A percentile compares a stretch with the other conserved stretches of the same genome.
phyloP scores from a whole-genome alignment of 2,329 filamentous ascomycete genomes.

The Fusarium chuoi region DNA sequence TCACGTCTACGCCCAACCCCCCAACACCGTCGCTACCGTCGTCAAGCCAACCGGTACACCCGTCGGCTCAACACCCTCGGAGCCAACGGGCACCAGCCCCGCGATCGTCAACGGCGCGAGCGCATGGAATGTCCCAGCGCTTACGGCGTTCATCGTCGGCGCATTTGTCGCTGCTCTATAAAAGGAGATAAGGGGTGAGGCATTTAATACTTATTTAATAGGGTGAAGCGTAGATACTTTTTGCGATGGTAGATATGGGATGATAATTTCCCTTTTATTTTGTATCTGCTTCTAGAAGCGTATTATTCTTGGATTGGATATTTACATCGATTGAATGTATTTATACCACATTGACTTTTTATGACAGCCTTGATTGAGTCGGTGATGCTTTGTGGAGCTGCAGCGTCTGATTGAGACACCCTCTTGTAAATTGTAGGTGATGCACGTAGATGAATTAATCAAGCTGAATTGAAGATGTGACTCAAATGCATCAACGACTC shows the following conservation, averaged over 20 bases:
- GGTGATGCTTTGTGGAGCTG: neutral
- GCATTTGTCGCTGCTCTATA: slow-evolving; percentile 28
- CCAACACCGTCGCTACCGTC: slow-evolving; percentile 26
- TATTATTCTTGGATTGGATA: slow-evolving; percentile 6
- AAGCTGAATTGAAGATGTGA: neutral
- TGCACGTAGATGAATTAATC: neutral
- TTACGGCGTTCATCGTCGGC: slow-evolving; percentile 15
- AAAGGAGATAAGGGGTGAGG: neutral
- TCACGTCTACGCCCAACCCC: neutral
- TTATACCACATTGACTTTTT: slow-evolving; percentile 8
- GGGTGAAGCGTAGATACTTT: slow-evolving; percentile 4
- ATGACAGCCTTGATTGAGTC: neutral
- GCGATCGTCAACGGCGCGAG: slow-evolving; percentile 19
- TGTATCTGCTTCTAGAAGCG: neutral
- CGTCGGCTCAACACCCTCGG: neutral
- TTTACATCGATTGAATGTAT: neutral
- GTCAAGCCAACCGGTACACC: slow-evolving; percentile 24
- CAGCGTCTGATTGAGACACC: neutral
- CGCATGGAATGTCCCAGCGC: slow-evolving; percentile 21
- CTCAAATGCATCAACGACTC: fast-evolving
- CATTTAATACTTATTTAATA: slow-evolving; percentile 27
- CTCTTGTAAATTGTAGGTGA: neutral
- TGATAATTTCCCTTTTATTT: slow-evolving; percentile 1
- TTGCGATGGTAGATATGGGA: slow-evolving; percentile 23
- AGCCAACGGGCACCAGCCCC: slow-evolving; percentile 21